Evolutionary conservation across 2,329 filamentous ascomycete genomes (phyloP).

Genomic region (Phyllosticta citrichinensis): DNA sequence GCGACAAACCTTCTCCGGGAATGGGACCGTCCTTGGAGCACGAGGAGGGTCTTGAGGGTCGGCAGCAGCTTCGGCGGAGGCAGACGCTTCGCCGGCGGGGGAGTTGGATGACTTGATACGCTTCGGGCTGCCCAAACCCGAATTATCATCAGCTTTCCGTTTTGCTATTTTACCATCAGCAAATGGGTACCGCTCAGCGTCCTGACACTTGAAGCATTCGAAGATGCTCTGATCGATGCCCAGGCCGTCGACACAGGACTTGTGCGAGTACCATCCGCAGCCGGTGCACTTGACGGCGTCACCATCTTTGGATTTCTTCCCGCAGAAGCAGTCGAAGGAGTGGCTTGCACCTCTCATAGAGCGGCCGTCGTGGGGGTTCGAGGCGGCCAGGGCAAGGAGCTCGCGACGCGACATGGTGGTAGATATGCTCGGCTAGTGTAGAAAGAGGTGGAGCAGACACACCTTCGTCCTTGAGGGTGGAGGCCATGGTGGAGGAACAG

Average conservation of each 20-base stretch:
- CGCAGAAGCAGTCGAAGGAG: slow-evolving; percentile 13
- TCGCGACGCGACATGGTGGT: slow-evolving; percentile 3
- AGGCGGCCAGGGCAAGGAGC: slow-evolving; percentile 13
- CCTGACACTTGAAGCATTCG: neutral
- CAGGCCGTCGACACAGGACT: neutral
- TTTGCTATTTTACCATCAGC: slow-evolving; percentile 37
- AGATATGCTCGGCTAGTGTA: slow-evolving; percentile 1
- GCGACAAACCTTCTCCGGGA: slow-evolving; percentile 66
- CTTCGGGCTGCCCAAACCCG: slow-evolving; percentile 52
- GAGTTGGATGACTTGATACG: slow-evolving; percentile 30
- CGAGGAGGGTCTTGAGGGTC: slow-evolving; percentile 29
- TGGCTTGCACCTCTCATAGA: neutral
- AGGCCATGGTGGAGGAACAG: slow-evolving; percentile 21
- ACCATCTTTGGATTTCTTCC: slow-evolving; percentile 6
- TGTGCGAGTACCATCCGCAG: slow-evolving; percentile 1
- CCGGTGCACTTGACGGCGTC: neutral
- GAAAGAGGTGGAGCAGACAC: slow-evolving; percentile 14
- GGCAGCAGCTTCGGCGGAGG: slow-evolving; percentile 26
- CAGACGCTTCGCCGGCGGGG: slow-evolving; percentile 25
- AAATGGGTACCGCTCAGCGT: neutral
- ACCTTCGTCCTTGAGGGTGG: slow-evolving; percentile 27
- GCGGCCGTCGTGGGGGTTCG: slow-evolving; percentile 7
- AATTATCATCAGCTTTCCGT: slow-evolving; percentile 63
- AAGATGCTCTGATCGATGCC: neutral
- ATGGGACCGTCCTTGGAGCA: slow-evolving; percentile 60